Evolutionary conservation across 1,284 basidiomycete species (phyloP).

Genomic region (Sanguinoderma infundibulare): DNA sequence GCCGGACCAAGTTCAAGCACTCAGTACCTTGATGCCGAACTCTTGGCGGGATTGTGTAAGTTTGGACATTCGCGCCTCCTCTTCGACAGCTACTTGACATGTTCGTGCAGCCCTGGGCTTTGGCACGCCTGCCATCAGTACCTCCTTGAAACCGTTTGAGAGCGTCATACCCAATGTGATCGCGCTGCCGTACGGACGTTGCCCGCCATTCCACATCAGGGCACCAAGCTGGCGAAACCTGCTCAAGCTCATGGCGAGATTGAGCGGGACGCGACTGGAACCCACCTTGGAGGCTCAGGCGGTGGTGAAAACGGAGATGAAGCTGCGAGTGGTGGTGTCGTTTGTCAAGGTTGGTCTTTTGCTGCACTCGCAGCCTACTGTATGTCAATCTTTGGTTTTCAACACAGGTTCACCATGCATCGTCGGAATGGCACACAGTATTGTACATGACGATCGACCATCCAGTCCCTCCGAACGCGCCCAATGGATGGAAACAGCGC

Average conservation of each 20-base stretch:
- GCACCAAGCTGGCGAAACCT: constrained; percentile 74
- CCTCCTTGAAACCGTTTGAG: constrained; percentile 48
- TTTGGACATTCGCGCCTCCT: constrained; percentile 26
- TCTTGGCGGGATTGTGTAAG: constrained; percentile 69
- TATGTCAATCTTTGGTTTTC: neutral
- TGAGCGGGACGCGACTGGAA: constrained; percentile 71
- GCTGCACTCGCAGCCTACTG: neutral
- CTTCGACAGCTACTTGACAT: neutral
- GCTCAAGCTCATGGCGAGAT: constrained; percentile 70
- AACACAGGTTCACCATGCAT: constrained; percentile 56
- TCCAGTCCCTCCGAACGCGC: constrained; percentile 52
- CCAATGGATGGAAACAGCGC: constrained; percentile 50
- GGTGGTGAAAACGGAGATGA: constrained; percentile 56
- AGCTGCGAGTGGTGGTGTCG: constrained; percentile 73
- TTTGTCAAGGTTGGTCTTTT: constrained; percentile 62
- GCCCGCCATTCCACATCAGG: constrained; percentile 70
- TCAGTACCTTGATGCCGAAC: constrained; percentile 63
- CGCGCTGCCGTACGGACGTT: constrained; percentile 68
- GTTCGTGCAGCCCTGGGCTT: constrained; percentile 63
- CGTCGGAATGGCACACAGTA: constrained; percentile 70
- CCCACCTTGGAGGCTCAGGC: constrained; percentile 70
- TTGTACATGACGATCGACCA: constrained; percentile 78
- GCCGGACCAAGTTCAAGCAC: constrained; percentile 48
- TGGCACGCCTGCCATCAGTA: constrained; percentile 57
- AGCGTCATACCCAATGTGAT: constrained; percentile 71